Evolutionary conservation across 2,329 filamentous ascomycete species (phyloP).

Genomic region (Epichloe hybrida): DNA sequence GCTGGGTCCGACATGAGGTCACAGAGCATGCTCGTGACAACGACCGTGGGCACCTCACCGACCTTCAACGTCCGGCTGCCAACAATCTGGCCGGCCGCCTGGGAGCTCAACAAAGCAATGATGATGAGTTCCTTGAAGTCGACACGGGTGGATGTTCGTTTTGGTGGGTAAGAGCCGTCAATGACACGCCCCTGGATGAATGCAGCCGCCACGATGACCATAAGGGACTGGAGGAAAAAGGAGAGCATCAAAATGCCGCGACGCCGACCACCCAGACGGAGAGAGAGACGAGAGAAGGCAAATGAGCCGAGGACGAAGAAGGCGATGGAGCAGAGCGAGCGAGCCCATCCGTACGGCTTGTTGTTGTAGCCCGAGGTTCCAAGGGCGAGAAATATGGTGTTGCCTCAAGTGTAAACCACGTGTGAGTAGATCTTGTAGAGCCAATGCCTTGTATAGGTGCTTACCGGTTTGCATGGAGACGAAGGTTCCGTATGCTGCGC

Average conservation of each 20-base stretch:
- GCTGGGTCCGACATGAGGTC: constrained; percentile 38
- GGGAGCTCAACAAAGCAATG: constrained; percentile 36
- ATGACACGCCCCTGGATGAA: constrained; percentile 31
- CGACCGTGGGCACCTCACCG: constrained; percentile 40
- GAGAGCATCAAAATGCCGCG: constrained; percentile 30
- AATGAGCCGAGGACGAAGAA: constrained; percentile 41
- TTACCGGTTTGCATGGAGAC: constrained; percentile 27
- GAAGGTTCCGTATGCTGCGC: constrained; percentile 12
- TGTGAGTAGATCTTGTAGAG: not conserved
- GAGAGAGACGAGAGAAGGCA: constrained; percentile 21
- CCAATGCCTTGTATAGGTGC: not conserved
- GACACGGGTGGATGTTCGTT: constrained; percentile 4
- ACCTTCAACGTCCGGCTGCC: constrained; percentile 34
- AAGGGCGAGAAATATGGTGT: constrained; percentile 50
- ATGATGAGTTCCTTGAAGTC: constrained; percentile 24
- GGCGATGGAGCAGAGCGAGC: constrained; percentile 34
- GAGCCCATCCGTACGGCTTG: constrained; percentile 37
- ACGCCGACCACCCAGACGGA: constrained; percentile 14
- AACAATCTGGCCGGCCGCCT: constrained; percentile 40
- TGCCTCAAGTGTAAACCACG: constrained; percentile 24
- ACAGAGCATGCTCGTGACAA: constrained; percentile 40
- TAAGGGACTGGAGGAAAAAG: constrained; percentile 37
- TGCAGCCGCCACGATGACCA: constrained; percentile 38
- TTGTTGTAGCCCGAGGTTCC: constrained; percentile 37
- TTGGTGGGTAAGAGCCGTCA: constrained; percentile 7